Evolutionary conservation across 768 basidiomycete genomes (phyloP).

Genomic region (Exidia glandulosa): DNA sequence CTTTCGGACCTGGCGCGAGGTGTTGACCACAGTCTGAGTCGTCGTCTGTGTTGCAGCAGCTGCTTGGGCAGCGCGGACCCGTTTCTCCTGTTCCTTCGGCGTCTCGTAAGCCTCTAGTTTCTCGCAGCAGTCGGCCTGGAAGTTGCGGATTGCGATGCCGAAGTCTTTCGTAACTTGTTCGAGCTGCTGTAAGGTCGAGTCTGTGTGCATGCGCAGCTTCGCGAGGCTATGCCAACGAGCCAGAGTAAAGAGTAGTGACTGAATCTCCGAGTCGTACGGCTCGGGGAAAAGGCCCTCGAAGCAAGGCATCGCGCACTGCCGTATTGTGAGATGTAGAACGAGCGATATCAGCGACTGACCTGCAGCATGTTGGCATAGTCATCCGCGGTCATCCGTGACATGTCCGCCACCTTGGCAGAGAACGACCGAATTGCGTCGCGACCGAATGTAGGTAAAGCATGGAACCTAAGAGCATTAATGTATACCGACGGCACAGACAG

Average conservation of each 20-base stretch:
- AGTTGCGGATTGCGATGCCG: conserved; percentile 11
- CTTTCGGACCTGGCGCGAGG: conserved; percentile 8
- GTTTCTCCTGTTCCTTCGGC: conserved; percentile 19
- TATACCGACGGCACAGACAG: conserved; percentile 4
- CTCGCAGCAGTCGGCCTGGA: conserved; percentile 12
- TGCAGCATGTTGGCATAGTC: conserved; percentile 4
- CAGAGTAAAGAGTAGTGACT: neutral
- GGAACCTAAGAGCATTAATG: conserved; percentile 1
- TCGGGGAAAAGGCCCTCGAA: conserved; percentile 28
- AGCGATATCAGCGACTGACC: too few species aligned
- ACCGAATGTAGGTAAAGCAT: conserved; percentile 2
- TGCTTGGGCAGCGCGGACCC: conserved; percentile 1
- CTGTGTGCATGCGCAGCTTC: conserved; percentile 6
- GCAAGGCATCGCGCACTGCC: conserved; percentile 14
- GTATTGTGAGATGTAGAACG: neutral
- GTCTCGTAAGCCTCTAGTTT: conserved; percentile 20
- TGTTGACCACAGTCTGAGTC: conserved; percentile 1
- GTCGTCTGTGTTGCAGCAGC: neutral
- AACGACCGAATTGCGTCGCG: conserved; percentile 2
- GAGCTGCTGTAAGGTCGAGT: conserved; percentile 10
- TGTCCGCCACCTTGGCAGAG: neutral
- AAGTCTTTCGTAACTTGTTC: conserved; percentile 11
- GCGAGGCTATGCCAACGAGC: conserved; percentile 4
- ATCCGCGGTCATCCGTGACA: neutral
- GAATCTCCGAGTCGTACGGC: conserved; percentile 10